phyloP scores from a whole-genome alignment of 257 asterid species.

The Voacanga thouarsii region DNA sequence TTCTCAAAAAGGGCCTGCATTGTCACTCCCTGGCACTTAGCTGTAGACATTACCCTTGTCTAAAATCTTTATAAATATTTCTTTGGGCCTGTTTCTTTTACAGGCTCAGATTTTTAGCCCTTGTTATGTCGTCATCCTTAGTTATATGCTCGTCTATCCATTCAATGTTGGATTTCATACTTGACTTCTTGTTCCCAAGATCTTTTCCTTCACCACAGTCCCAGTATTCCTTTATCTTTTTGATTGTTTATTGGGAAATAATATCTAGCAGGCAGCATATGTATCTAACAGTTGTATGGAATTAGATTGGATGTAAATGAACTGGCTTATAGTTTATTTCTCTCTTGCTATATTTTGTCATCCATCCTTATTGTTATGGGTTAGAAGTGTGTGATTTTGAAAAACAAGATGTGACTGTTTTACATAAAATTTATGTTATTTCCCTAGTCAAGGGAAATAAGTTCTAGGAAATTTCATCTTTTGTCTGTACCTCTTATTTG shows the following conservation, averaged over 20 bases:
- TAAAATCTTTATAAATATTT: too few species aligned
- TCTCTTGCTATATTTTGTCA: neutral
- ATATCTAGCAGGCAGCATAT: neutral
- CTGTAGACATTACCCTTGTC: too few species aligned
- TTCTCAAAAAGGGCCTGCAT: too few species aligned
- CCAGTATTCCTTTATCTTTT: neutral
- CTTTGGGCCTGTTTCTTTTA: too few species aligned
- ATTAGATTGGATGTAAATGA: neutral
- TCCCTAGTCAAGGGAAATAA: neutral
- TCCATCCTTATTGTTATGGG: neutral
- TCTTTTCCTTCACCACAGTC: neutral
- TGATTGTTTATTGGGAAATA: neutral
- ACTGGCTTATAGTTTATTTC: neutral
- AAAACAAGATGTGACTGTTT: neutral
- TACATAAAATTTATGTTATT: neutral
- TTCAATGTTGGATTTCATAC: neutral
- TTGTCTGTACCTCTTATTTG: neutral
- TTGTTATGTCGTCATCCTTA: neutral
- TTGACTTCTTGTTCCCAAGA: neutral
- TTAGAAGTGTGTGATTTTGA: neutral
- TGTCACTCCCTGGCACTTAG: too few species aligned
- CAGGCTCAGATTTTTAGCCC: neutral
- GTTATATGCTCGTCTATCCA: neutral
- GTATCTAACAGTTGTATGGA: neutral
- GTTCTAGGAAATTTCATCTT: conserved; percentile 6